phyloP scores from a whole-genome alignment of 2,329 filamentous ascomycete genomes.

The Microdochium trichocladiopsis region DNA sequence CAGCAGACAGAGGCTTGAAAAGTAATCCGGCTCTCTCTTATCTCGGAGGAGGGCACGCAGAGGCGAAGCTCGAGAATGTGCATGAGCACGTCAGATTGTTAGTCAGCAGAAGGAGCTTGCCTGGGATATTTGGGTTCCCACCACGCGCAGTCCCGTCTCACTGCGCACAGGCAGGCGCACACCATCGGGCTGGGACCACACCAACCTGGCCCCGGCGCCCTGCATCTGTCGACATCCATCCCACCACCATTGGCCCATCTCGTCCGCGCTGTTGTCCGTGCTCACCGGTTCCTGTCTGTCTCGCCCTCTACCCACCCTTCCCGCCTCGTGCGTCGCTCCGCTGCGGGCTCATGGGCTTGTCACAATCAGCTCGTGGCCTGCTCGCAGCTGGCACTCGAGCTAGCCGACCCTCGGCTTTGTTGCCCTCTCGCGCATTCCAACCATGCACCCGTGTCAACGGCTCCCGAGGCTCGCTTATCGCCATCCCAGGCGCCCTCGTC shows the following conservation, averaged over 20 bases:
- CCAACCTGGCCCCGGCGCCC: neutral
- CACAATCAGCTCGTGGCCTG: neutral
- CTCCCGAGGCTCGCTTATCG: neutral
- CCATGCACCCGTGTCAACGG: neutral
- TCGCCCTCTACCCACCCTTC: neutral
- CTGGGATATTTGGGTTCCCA: neutral
- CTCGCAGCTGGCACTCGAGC: neutral
- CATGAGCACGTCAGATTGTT: too few relatives aligned
- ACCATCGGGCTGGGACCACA: neutral
- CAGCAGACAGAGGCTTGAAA: too few relatives aligned
- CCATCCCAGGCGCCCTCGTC: too few relatives aligned
- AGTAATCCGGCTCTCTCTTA: too few relatives aligned
- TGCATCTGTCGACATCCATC: neutral
- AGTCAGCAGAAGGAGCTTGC: too few relatives aligned
- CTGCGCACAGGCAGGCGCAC: neutral
- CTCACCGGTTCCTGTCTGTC: slow-evolving; percentile 1
- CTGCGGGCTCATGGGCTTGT: neutral
- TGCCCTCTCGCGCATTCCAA: too few relatives aligned
- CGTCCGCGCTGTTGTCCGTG: neutral
- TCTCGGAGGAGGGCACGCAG: too few relatives aligned
- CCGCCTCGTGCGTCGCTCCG: neutral
- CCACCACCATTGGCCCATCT: neutral
- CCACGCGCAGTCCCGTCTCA: neutral
- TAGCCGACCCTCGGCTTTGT: neutral
- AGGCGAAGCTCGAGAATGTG: too few relatives aligned